Evolutionary conservation across 257 asterid species (phyloP), one percentile per base, ranked within the genome.

Genomic region (Plantago ovata): DNA sequence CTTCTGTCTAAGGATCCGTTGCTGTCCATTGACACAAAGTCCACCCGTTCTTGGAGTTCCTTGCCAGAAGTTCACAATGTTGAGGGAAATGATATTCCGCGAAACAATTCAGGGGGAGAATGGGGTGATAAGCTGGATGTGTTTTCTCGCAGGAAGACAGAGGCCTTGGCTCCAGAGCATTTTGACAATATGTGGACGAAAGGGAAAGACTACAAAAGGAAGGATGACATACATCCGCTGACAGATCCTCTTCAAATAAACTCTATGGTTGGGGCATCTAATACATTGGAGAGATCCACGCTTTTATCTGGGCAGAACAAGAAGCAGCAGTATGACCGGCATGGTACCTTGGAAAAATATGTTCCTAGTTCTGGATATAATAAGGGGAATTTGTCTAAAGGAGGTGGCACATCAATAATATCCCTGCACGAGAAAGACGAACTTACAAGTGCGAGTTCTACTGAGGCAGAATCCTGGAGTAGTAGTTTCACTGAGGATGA

Each of bases 151-250:
- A 79, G 87, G 70, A 93, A 93, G 70, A 82, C 83, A 33, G 81
- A 84, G 73, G 85, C 81, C 58, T 72, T 93, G 79, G 89, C 95
- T 48, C 99, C 97, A 13, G 95, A 93, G 66, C 84, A 89, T 80
- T 86, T 89, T 58, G 99, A 93, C 66, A 89, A 84, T 72, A 82
- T 93, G 97, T 89, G 99, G 99, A 63, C 96, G 10, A 89, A 82
- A 72, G 99, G 99, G 58, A 84, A 79, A 81, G 73, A 83, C 79
- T 93, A 88, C 75, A 79, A 68, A 69, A 77, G 71, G 68, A 83
- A 78, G 64, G 89, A 77, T 28, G 36, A 62, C 28, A 58, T 53
- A 44, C 60, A 64, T 70, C 80, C 57, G 56, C 63, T 49, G 10
- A 68, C 64, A 56, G 75, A 64, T 76, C 77, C 75, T 58, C 55